Evolutionary conservation across 305 asterid species (phyloP).

Genomic region (Striga hermonthica): DNA sequence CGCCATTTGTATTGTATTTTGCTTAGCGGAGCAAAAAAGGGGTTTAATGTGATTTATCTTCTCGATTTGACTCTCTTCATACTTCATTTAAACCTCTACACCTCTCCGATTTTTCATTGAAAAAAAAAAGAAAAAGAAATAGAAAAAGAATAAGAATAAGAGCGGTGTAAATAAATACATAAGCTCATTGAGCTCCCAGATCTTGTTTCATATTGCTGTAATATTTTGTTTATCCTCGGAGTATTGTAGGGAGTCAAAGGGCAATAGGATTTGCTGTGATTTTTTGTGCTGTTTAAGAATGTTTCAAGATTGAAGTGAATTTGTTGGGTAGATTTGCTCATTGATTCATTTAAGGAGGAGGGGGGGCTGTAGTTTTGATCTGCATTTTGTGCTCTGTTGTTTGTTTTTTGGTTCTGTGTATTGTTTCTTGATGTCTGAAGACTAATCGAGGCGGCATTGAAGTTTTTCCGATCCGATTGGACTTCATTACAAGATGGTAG

Average conservation of each 20-base stretch:
- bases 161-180: conserved; percentile 22
- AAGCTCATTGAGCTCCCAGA: conserved; percentile 25
- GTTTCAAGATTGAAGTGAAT: conserved; percentile 24
- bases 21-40: conserved; percentile 26
- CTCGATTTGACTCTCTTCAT: background rate
- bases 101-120: conserved; percentile 23
- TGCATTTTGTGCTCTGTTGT: conserved; percentile 1
- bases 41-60: conserved; percentile 18
- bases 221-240: background rate
- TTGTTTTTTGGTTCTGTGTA: conserved; percentile 17
- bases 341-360: conserved; percentile 1
- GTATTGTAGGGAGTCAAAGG: conserved; percentile 10
- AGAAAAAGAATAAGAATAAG: conserved; percentile 9
- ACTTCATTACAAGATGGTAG: conserved; percentile 44
- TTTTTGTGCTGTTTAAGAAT: background rate
- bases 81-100: conserved; percentile 22
- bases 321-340: conserved; percentile 7
- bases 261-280: conserved; percentile 9
- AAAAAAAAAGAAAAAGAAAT: background rate
- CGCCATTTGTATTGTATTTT: background rate
- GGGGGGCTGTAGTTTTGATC: conserved; percentile 25
- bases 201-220: conserved; percentile 22
- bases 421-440: conserved; percentile 10
- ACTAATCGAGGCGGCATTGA: conserved; percentile 37
- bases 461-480: conserved; percentile 48